Evolutionary conservation across 768 basidiomycete species (phyloP).

Genomic region (Leccinum barrowsii): DNA sequence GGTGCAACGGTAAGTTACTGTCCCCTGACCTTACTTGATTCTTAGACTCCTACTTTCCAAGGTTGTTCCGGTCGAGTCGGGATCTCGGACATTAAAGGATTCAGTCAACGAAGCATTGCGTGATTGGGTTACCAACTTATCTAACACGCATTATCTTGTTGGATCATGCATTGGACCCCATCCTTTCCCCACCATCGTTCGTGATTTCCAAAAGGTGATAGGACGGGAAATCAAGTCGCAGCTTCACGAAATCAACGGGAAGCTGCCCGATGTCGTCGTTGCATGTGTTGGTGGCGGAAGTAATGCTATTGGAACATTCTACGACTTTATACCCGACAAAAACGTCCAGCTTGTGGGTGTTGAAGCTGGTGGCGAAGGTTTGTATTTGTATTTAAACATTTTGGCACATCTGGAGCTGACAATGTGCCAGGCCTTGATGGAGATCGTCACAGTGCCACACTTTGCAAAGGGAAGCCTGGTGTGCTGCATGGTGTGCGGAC

Average conservation of each 20-base stretch:
- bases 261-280: slow-evolving; percentile 90
- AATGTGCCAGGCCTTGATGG: slow-evolving; percentile 63
- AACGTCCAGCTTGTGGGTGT: slow-evolving; percentile 86
- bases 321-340: slow-evolving; percentile 91
- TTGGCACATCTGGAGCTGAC: slow-evolving; percentile 9
- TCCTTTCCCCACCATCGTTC: slow-evolving; percentile 98
- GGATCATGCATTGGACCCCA: slow-evolving; percentile 98
- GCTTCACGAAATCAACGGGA: slow-evolving; percentile 64
- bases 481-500: slow-evolving; percentile 96
- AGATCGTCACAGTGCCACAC: slow-evolving; percentile 86
- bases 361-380: slow-evolving; percentile 96
- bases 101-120: slow-evolving; percentile 98
- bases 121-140: slow-evolving; percentile 96
- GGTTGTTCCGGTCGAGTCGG: slow-evolving; percentile 93
- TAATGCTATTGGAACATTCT: slow-evolving; percentile 97
- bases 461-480: slow-evolving; percentile 87
- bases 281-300: slow-evolving; percentile 98
- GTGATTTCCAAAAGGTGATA: slow-evolving; percentile 96
- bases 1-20: slow-evolving; percentile 68
- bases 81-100: slow-evolving; percentile 94
- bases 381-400: slow-evolving; percentile 16
- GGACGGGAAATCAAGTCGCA: slow-evolving; percentile 93
- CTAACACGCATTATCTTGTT: slow-evolving; percentile 93
- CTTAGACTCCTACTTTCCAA: slow-evolving; percentile 27
- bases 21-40: not conserved